phyloP scores from a whole-genome alignment of 2,329 filamentous ascomycete genomes.

The Chrysoporthe cubensis region DNA sequence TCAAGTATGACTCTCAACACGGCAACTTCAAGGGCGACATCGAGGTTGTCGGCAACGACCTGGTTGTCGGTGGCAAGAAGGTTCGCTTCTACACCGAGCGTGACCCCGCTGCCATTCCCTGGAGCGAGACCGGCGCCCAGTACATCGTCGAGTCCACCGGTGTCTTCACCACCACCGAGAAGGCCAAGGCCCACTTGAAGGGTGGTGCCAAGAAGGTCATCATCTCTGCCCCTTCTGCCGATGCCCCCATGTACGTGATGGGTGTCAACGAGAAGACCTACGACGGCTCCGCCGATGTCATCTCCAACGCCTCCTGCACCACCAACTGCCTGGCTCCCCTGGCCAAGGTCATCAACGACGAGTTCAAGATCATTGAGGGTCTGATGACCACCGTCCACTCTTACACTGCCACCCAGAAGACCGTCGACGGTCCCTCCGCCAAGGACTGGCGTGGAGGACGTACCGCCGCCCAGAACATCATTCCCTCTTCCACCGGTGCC shows the following conservation, averaged over 20 bases:
- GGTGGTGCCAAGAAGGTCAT: conserved; percentile 98
- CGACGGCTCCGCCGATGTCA: conserved; percentile 86
- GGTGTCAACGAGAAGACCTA: conserved; percentile 97
- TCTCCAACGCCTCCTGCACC: conserved; percentile 99
- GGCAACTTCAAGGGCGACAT: conserved; percentile 94
- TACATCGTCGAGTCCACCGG: conserved; percentile 98
- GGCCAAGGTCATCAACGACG: conserved; percentile 99
- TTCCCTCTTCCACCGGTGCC: conserved; percentile 97
- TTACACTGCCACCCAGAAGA: conserved; percentile 99
- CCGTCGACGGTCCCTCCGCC: conserved; percentile 92
- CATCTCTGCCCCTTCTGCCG: conserved; percentile 89
- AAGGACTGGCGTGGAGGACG: conserved; percentile 99
- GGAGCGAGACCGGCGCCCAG: conserved; percentile 82
- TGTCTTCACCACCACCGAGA: conserved; percentile 98
- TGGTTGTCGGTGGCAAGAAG: conserved; percentile 91
- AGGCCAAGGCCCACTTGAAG: conserved; percentile 91
- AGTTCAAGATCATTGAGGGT: conserved; percentile 96
- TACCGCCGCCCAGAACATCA: conserved; percentile 99
- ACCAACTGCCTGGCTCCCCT: conserved; percentile 99
- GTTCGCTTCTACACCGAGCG: conserved; percentile 94
- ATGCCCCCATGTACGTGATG: conserved; percentile 99
- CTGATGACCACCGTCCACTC: conserved; percentile 99
- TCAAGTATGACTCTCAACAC: conserved; percentile 99
- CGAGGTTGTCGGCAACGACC: conserved; percentile 69
- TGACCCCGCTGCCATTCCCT: conserved; percentile 89